Evolutionary conservation across 768 basidiomycete genomes (phyloP), one percentile per base, ranked within the genome.

Genomic region (Hygrophoropsis aurantiaca): DNA sequence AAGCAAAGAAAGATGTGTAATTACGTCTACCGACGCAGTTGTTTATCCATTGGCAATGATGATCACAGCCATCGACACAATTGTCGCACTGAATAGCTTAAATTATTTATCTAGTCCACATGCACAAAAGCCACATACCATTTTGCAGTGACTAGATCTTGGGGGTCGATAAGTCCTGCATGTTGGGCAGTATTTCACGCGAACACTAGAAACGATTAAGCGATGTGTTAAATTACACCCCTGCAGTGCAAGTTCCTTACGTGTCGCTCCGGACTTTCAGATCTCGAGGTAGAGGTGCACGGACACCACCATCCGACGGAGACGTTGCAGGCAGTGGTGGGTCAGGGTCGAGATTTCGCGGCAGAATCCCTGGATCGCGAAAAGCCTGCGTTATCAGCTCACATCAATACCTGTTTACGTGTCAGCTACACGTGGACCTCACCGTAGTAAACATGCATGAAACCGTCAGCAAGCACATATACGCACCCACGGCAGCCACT

Each of bases 1-100:
- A 82, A 0, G 80, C 82, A 52, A 95, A 84, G 69, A 99, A 99
- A n/a, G 84, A 78, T 15, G 91, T 87, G 64, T 99, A 98, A 64
- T 97, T 98, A 37, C 94, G 84, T 33, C 91, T 81, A 6, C 97
- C 97, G 33, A 99, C 79, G 62, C 97, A 98, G 62, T 93, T 97
- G 64, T 97, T 97, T 16, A 99, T 82, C 87, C 86, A 89, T 60
- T 85, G 85, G 52, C 86, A 90, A 60, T 92, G 91, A 60, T 94
- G 90, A 64, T 95, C 94, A 54, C 94, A 97, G 9, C 86, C 85
- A 54, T 97, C 94, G 13, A 97, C 92, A 60, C 95, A 99, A 61
- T 98, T 98, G 57, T 97, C 92, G 62, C 95, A 99, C 88, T 94
- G 55, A 2, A 30, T 6, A 13, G 6, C 13, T 30, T 30, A 30